Percentiles rank a stretch among this genome's conserved stretches.
phyloP scores from a whole-genome alignment of 352 stramenopile species.

The Phytophthora sp. region DNA sequence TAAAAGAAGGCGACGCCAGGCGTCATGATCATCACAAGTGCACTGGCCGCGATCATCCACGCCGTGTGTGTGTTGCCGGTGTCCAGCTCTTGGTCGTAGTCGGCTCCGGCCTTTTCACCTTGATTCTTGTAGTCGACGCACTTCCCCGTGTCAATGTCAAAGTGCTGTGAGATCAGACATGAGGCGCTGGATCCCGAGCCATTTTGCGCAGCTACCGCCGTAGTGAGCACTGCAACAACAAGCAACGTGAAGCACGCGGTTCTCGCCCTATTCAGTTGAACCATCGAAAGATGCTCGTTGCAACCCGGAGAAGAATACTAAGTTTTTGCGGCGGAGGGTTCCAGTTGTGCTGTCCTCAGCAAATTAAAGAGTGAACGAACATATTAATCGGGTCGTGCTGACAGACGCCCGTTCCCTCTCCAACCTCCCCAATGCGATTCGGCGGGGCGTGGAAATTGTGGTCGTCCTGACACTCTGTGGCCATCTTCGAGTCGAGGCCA shows the following conservation, averaged over 20 bases:
- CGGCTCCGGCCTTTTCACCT: conserved; percentile 36
- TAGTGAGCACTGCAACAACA: too few relatives aligned
- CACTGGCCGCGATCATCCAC: conserved; percentile 60
- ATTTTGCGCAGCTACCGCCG: too few relatives aligned
- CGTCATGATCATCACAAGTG: conserved; percentile 78
- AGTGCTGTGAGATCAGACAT: conserved; percentile 39
- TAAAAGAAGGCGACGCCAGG: conserved; percentile 82
- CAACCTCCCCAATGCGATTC: background rate
- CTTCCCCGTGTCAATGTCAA: conserved; percentile 30
- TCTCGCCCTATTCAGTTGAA: too few relatives aligned
- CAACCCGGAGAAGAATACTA: too few relatives aligned
- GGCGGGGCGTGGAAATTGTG: background rate
- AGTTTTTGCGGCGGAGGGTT: too few relatives aligned
- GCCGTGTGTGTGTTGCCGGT: conserved; percentile 69
- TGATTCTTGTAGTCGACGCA: conserved; percentile 49
- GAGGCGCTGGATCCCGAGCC: conserved; percentile 32
- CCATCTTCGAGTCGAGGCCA: too few relatives aligned
- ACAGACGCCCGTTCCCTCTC: too few relatives aligned
- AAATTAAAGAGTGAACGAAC: conserved; percentile 7
- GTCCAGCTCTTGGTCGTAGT: conserved; percentile 42
- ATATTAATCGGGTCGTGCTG: background rate
- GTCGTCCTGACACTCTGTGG: background rate
- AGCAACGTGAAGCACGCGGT: too few relatives aligned
- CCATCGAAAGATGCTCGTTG: too few relatives aligned
- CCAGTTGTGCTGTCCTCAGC: background rate